Evolutionary conservation across 441 rosid genomes (phyloP).

Genomic region (Populus tomentosa): DNA sequence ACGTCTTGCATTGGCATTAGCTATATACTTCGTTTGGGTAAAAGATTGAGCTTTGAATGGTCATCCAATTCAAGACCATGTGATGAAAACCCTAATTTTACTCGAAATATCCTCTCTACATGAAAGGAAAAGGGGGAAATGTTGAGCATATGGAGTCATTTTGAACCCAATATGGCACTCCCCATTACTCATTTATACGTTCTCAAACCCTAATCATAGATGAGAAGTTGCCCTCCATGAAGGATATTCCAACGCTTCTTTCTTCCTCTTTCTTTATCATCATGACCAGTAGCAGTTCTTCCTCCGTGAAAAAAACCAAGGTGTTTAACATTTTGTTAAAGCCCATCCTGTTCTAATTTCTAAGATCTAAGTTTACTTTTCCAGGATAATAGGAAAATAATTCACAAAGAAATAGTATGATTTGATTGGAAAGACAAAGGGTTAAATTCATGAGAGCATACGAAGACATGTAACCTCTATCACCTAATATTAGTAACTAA

Average conservation of each 20-base stretch:
- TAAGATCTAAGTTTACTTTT: background rate
- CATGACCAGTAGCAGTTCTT: background rate
- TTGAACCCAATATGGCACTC: background rate
- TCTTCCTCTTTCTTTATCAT: too few relatives aligned
- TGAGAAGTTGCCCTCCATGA: background rate
- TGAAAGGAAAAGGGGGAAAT: too few relatives aligned
- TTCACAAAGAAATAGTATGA: background rate
- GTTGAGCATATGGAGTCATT: too few relatives aligned
- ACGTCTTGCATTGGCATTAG: too few relatives aligned
- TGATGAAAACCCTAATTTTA: too few relatives aligned
- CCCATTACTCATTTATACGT: background rate
- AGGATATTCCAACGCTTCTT: background rate
- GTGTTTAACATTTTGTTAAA: background rate
- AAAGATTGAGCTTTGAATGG: too few relatives aligned
- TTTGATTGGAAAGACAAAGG: background rate
- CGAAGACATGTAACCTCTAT: too few relatives aligned
- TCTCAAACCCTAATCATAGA: background rate
- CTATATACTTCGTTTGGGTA: too few relatives aligned
- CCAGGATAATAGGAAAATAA: too few relatives aligned
- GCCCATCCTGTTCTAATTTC: background rate
- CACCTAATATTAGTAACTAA: too few relatives aligned
- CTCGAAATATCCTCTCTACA: too few relatives aligned
- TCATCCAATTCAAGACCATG: too few relatives aligned
- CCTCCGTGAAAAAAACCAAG: background rate
- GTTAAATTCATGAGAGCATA: background rate